A percentile compares a stretch with the other conserved stretches of the same genome.
Evolutionary conservation across 495 filamentous ascomycete genomes (phyloP).

Genomic region (Tuber borchii): DNA sequence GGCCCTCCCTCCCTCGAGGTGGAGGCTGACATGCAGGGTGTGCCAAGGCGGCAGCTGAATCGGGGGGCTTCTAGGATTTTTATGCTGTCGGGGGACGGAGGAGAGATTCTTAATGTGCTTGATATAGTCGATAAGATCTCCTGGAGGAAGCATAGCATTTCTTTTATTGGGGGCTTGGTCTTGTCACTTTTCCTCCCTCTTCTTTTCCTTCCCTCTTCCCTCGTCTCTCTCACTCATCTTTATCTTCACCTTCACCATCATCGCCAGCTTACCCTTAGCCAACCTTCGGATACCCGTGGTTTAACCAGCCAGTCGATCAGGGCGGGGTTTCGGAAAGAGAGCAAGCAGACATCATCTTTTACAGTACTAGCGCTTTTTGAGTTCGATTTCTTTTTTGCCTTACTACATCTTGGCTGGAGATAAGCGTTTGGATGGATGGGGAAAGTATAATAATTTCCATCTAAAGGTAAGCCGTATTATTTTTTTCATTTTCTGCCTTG

Average conservation of each 20-base stretch:
- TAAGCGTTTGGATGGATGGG: background rate
- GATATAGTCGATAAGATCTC: background rate
- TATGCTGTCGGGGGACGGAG: background rate
- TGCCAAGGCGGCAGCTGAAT: background rate
- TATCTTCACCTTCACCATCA: background rate
- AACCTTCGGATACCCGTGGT: background rate
- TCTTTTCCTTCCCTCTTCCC: background rate
- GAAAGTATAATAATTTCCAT: background rate
- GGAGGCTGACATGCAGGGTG: background rate
- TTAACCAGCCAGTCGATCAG: background rate
- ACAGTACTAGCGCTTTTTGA: background rate
- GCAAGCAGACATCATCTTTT: background rate
- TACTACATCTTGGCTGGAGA: background rate
- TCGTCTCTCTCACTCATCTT: background rate
- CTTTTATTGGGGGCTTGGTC: slow-evolving; percentile 1
- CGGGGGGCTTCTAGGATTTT: background rate
- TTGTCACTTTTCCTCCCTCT: background rate
- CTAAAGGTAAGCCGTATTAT: background rate
- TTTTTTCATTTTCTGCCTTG: background rate
- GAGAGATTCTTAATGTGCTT: background rate
- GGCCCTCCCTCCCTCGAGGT: background rate
- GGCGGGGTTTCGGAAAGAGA: background rate
- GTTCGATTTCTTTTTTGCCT: background rate
- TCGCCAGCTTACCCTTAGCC: background rate
- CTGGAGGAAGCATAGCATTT: background rate